Evolutionary conservation across 108 stramenopile species (phyloP), one percentile per base, ranked within the genome.

Genomic region (Skeletonema potamos): DNA sequence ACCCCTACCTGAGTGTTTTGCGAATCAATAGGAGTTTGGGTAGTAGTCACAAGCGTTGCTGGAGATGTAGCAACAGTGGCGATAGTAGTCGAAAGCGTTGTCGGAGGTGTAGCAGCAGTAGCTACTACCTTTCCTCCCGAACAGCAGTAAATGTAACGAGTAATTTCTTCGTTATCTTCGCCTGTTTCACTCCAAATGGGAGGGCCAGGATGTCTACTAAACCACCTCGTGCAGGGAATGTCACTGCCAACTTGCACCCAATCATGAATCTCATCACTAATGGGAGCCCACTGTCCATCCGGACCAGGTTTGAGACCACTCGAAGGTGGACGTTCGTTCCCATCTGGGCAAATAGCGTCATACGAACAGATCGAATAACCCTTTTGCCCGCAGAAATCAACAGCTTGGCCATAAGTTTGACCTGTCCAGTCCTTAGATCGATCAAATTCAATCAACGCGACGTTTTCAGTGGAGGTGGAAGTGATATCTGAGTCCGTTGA

Each of bases 241-340:
- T 58, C 56, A 37, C 22, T 65, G 12, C 77, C 77, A 27, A 78
- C 70, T 44, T 78, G 77, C 1, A 71, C 70, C 77, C 77, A 78
- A 27, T 64, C 70, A 48, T 71, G 63, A 13, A 54, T 30, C 7
- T 27, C 22, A 60, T 71, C 65, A 37, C 33, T 54, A 2, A 62
- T 67, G 3, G 73, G 73, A 9, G 43, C 58, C 48, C 13, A 65
- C 46, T 60, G 70, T 37, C 77, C 77, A 71, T 15, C 67, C 64
- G 20, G 33, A 20, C 48, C n/a, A 44, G 54, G 54, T 46, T 44
- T 15, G 51, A 46, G 10, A 70, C 70, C 54, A 66, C 70, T 17
- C 30, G 32, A 57, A 59, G 56, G 20, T 64, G 61, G 4, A 67
- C 28, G 60, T 64, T 30, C 15, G 8, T 9, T 9, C 22, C 70